These are phyloP conservation scores for Thermomyces lanuginosus DNA, from an alignment of 2,329 filamentous ascomycete species.

Conservation along the genomic window DNA sequence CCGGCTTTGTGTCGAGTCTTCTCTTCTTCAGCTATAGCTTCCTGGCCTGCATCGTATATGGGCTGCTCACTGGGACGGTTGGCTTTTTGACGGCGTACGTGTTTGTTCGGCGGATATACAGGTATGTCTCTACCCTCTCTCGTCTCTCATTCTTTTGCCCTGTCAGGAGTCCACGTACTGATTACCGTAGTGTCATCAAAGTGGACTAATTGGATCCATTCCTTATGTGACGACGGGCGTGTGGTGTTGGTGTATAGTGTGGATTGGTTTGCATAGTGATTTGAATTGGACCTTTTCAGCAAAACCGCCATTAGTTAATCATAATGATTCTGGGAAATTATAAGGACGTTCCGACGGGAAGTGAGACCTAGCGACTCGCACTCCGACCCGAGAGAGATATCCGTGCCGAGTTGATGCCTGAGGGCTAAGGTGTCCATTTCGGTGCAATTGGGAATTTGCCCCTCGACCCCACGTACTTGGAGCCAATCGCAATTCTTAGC, in stretches of 20 bases:
- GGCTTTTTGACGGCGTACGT: conserved; percentile 72
- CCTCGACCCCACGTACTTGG: too few relatives aligned
- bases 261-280: neutral
- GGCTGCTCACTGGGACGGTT: conserved; percentile 63
- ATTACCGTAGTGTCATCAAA: conserved; percentile 1
- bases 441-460: too few relatives aligned
- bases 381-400: too few relatives aligned
- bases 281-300: too few relatives aligned
- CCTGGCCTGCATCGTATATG: conserved; percentile 67
- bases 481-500: too few relatives aligned
- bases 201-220: conserved; percentile 7
- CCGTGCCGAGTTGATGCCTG: too few relatives aligned
- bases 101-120: conserved; percentile 71
- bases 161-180: too few relatives aligned
- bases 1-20: conserved; percentile 60
- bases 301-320: too few relatives aligned
- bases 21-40: conserved; percentile 78
- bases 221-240: neutral
- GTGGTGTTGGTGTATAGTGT: conserved; percentile 2
- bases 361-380: too few relatives aligned
- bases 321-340: too few relatives aligned
- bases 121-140: conserved; percentile 34
- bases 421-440: too few relatives aligned
- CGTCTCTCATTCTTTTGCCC: neutral
- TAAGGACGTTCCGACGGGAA: too few relatives aligned